Percentiles rank a stretch among this genome's conserved stretches.
phyloP scores from a whole-genome alignment of 2,329 filamentous ascomycete genomes.

The Diplodia mutila region DNA sequence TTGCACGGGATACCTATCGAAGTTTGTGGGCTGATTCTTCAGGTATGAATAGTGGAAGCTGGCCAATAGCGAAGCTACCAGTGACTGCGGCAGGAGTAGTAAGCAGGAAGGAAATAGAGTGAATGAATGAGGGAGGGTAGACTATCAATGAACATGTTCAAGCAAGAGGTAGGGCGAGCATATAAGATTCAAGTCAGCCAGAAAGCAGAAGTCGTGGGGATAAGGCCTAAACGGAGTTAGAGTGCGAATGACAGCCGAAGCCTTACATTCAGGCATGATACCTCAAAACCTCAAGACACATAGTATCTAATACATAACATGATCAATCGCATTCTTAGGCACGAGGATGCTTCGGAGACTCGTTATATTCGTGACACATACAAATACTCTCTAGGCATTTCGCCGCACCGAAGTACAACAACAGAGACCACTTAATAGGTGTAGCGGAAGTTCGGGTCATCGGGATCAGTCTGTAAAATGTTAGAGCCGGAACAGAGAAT shows the following conservation, averaged over 20 bases:
- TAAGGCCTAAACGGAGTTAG: too few relatives aligned
- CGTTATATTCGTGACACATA: constrained; percentile 12
- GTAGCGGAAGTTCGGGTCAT: constrained; percentile 22
- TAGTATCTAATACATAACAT: not conserved
- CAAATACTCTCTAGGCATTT: not conserved
- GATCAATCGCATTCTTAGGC: not conserved
- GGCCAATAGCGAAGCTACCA: too few relatives aligned
- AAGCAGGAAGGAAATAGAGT: too few relatives aligned
- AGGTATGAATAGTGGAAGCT: too few relatives aligned
- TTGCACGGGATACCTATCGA: too few relatives aligned
- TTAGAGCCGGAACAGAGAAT: not conserved
- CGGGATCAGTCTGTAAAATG: constrained; percentile 1
- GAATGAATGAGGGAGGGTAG: too few relatives aligned
- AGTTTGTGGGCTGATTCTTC: too few relatives aligned
- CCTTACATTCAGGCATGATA: not conserved
- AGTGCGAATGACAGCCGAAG: not conserved
- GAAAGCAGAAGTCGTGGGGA: too few relatives aligned
- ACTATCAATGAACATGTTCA: too few relatives aligned
- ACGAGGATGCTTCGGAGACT: not conserved
- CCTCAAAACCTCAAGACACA: not conserved
- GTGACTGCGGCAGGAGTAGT: too few relatives aligned
- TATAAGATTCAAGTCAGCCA: too few relatives aligned
- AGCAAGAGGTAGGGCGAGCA: too few relatives aligned
- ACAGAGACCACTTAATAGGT: not conserved
- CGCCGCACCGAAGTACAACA: not conserved